Evolutionary conservation across 768 basidiomycete genomes (phyloP).

Genomic region (Pisolithus microcarpus): DNA sequence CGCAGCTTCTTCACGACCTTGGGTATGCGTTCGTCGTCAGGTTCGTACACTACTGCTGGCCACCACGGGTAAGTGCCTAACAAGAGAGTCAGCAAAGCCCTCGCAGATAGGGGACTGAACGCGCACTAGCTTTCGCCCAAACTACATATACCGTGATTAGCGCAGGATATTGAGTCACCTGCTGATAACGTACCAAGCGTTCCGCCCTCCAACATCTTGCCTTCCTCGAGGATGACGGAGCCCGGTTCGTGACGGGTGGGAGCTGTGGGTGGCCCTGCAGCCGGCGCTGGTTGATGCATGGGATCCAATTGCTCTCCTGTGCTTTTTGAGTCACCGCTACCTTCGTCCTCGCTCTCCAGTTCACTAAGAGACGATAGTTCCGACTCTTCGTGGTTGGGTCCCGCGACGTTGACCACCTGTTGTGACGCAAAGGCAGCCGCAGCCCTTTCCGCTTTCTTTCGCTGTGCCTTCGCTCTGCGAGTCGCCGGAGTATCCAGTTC

Average conservation of each 20-base stretch:
- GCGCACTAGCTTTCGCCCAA: constrained; percentile 75
- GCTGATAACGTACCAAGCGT: constrained; percentile 48
- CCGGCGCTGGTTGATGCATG: constrained; percentile 4
- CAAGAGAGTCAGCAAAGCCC: constrained; percentile 4
- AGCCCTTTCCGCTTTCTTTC: constrained; percentile 36
- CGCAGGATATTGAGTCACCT: not conserved
- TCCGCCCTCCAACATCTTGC: constrained; percentile 40
- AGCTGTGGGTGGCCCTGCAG: constrained; percentile 5
- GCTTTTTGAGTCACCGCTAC: constrained; percentile 6
- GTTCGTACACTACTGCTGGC: constrained; percentile 72
- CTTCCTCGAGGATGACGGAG: constrained; percentile 27
- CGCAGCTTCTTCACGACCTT: constrained; percentile 23
- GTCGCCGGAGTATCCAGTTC: constrained; percentile 66
- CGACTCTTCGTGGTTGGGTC: constrained; percentile 27
- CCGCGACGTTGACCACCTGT: constrained; percentile 3
- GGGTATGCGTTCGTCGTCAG: constrained; percentile 55
- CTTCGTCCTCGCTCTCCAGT: constrained; percentile 27
- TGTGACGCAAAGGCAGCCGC: constrained; percentile 10
- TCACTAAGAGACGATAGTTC: constrained; percentile 44
- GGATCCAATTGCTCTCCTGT: constrained; percentile 6
- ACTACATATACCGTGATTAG: constrained; percentile 37
- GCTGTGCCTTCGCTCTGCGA: constrained; percentile 49
- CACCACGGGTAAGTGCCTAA: constrained; percentile 81
- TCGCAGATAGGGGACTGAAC: not conserved
- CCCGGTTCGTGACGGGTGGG: constrained; percentile 22